Evolutionary conservation across 2,329 filamentous ascomycete species (phyloP).

Genomic region (Pseudocercospora macadamiae): DNA sequence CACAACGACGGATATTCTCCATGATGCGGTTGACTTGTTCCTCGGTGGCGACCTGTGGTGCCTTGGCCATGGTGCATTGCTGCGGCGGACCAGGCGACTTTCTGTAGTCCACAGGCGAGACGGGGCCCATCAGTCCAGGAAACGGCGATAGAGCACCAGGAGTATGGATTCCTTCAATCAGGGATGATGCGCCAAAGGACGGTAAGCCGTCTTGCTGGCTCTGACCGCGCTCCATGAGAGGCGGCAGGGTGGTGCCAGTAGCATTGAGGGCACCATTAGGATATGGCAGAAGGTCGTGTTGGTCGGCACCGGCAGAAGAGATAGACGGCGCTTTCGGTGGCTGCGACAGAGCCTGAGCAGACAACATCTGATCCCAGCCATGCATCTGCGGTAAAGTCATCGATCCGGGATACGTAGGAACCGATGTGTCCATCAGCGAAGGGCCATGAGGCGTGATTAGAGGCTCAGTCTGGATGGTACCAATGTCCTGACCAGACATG

Average conservation of each 20-base stretch:
- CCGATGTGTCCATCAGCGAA: conserved; percentile 74
- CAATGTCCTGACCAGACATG: conserved; percentile 68
- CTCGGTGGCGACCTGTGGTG: conserved; percentile 80
- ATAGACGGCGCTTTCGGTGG: conserved; percentile 73
- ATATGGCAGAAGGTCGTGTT: conserved; percentile 57
- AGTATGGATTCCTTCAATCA: conserved; percentile 69
- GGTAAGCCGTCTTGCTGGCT: conserved; percentile 47
- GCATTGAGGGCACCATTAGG: conserved; percentile 29
- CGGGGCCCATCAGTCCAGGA: conserved; percentile 67
- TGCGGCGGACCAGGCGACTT: conserved; percentile 71
- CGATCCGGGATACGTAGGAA: conserved; percentile 67
- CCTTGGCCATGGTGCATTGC: conserved; percentile 65
- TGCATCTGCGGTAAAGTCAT: conserved; percentile 84
- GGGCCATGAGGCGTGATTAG: conserved; percentile 73
- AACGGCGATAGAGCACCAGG: conserved; percentile 75
- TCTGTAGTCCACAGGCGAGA: conserved; percentile 69
- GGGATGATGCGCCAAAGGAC: conserved; percentile 69
- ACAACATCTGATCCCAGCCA: conserved; percentile 81
- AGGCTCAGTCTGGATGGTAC: conserved; percentile 59
- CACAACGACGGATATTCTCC: conserved; percentile 80
- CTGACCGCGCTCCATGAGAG: conserved; percentile 61
- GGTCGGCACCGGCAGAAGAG: conserved; percentile 50
- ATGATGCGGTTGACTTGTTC: conserved; percentile 83
- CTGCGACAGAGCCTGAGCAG: conserved; percentile 66
- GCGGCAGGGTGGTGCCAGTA: conserved; percentile 57